phyloP scores from a whole-genome alignment of 164 flowering plant genomes.

The Nelumbo lutea region DNA sequence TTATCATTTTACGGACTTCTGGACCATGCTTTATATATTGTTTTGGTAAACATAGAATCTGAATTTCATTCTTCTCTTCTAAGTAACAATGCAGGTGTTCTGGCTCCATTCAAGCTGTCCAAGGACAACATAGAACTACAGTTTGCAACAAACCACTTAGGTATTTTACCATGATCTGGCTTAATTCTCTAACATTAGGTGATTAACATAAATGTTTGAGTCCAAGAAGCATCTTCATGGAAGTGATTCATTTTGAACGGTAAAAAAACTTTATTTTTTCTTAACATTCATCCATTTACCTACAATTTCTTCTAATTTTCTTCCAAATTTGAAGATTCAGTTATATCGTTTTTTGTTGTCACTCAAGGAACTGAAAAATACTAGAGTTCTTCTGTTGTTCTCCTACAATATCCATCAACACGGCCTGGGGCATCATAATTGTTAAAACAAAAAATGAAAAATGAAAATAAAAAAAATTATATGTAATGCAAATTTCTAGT shows the following conservation, averaged over 20 bases:
- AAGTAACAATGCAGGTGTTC: constrained; percentile 79
- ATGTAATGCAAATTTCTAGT: too few relatives aligned
- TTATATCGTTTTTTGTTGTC: too few relatives aligned
- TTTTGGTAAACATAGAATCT: not conserved
- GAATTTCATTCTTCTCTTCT: constrained; percentile 10
- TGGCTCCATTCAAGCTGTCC: constrained; percentile 61
- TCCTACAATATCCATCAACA: too few relatives aligned
- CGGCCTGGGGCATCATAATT: too few relatives aligned
- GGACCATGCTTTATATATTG: not conserved
- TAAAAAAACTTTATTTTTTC: not conserved
- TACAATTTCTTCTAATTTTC: too few relatives aligned
- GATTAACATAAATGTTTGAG: not conserved
- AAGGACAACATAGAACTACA: constrained; percentile 62
- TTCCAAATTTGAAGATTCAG: too few relatives aligned
- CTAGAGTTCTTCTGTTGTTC: too few relatives aligned
- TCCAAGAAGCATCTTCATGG: not conserved
- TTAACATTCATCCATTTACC: not conserved
- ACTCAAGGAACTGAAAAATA: too few relatives aligned
- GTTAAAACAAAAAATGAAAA: too few relatives aligned
- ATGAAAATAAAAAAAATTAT: too few relatives aligned
- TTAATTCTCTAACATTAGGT: not conserved
- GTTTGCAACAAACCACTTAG: constrained; percentile 74
- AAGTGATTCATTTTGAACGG: not conserved
- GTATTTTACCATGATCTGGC: constrained; percentile 17
- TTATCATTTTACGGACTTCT: not conserved